Base-by-base conservation (phyloP, 169 alveolate genomes). In the Sarcocystis neurona region DNA sequence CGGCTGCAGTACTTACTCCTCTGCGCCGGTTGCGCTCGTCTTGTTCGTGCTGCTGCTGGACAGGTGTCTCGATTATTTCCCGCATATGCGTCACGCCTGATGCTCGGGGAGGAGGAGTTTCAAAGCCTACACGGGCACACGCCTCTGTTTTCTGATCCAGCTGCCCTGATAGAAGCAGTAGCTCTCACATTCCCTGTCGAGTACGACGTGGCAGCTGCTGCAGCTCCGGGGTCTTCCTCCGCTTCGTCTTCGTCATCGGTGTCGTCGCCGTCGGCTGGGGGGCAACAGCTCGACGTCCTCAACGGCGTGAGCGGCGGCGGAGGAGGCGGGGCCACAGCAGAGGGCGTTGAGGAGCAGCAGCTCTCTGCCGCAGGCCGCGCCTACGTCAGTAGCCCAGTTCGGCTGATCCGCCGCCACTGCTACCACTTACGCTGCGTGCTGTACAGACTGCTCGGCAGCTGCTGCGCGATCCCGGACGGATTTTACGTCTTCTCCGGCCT, bases 341-440 rank as follows among this genome's bases (percentile, higher is more conserved):
- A 12, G n/a, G n/a, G n/a, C n/a, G n/a, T n/a, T n/a, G n/a, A n/a
- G n/a, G n/a, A n/a, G n/a, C 82, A 4, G 47, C 82, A 30, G 82
- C 34, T 39, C 27, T 72, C 58, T 2, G 58, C 82, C 4, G 56
- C 53, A 18, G 82, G 58, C 18, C 15, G 27, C 27, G 82, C 82
- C 39, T 72, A 72, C 53, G 82, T 56, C 30, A 72, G 41, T 30
- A 72, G 82, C 56, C 32, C 82, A 6, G 41, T 56, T 12, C 82
- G 82, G 37, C 84, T 85, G 34, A 50, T 79, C 2, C 48, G 90
- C 30, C 70, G 90, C 15, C 90, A 85, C 84, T 47, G 75, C 48
- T 85, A 85, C 37, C 90, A 85, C 37, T 32, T 85, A 44, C 84
- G 90, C 37, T 66, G 84, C 8, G 37, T 85, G 30, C 84, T 79